These are phyloP conservation scores for Pseudozyma pruni DNA, from an alignment of 1,284 basidiomycete genomes.

Conservation along the genomic window DNA sequence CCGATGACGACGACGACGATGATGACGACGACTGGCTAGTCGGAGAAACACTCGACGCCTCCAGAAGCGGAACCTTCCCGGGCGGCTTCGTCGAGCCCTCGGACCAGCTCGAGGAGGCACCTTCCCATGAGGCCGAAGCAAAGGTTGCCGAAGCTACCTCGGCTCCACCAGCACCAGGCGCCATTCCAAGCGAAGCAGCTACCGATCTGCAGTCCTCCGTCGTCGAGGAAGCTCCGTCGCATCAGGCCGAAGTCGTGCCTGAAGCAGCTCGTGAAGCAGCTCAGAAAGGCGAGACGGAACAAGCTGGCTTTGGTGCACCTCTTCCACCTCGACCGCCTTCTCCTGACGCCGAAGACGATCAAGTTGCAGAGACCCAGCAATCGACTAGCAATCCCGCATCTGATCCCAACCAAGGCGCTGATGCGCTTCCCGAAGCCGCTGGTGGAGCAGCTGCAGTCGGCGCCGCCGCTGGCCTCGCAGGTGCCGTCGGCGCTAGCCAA, in stretches of 20 bases:
- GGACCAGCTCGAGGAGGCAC: constrained; percentile 53
- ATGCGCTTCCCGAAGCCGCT: constrained; percentile 2
- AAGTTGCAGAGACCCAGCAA: neutral
- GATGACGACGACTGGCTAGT: constrained; percentile 68
- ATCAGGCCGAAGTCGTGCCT: constrained; percentile 51
- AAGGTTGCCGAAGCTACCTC: constrained; percentile 27
- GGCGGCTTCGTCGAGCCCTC: constrained; percentile 58
- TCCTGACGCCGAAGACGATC: constrained; percentile 21
- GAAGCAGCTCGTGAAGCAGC: constrained; percentile 38
- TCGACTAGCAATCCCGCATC: neutral
- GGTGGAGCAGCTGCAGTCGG: constrained; percentile 5
- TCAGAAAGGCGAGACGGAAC: constrained; percentile 32
- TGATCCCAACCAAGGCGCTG: neutral
- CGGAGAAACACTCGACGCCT: constrained; percentile 62
- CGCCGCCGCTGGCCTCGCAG: constrained; percentile 8
- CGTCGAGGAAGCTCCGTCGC: constrained; percentile 27
- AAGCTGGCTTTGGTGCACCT: constrained; percentile 42
- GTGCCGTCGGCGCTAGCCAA: constrained; percentile 1
- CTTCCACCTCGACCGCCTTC: constrained; percentile 40
- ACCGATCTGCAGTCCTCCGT: constrained; percentile 20
- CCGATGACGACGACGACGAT: constrained; percentile 58
- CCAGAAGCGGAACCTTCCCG: constrained; percentile 65
- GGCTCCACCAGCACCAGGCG: constrained; percentile 24
- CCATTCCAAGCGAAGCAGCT: constrained; percentile 23
- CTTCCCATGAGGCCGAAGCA: constrained; percentile 20